Evolutionary conservation across 1,139 yeast genomes (phyloP), one percentile per base, ranked within the genome.

Genomic region (Diutina rugosa): DNA sequence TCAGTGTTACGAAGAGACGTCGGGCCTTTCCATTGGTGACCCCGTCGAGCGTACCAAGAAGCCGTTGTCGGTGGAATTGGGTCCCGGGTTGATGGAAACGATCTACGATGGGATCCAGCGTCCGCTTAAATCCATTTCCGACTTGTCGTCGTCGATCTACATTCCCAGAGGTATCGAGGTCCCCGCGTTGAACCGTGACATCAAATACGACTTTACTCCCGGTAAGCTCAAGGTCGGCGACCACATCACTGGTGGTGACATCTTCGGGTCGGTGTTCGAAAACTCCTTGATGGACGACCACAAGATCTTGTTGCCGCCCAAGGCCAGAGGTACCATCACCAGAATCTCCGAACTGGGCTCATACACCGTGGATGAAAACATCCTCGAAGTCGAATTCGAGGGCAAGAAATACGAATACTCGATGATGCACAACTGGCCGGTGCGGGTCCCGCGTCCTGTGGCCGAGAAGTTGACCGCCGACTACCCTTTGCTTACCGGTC

Each of bases 401-500:
- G 98, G 97, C 63, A 82, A 84, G 69, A 88, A 81, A 65, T 80
- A 79, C 63, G 79, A 81, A 56, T 91, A 89, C 77, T 80, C 95
- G 56, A 90, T 95, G 97, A 90, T 84, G 87, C 99, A 93, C 72
- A 86, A 97, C 52, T 93, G 99, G 99, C 99, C 99, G 35, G 99
- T 93, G 60, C 90, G 99, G 80, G 96, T 90, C 55, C 98, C 99
- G 65, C 87, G 99, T 76, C 99, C 99, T 21, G 98, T 91, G 56
- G 87, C 97, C 57, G 95, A 90, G 71, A 90, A 91, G 70, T 76
- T 90, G 61, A 76, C 95, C 58, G 98, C 99, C 55, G 93, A 91
- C 72, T 82, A 87, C 71, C 99, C 99, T 58, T 81, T 95, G 66
- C 81, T 93, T 67, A 93, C 99, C 44, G 99, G 99, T 66, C 99